These are phyloP conservation scores for Beverwykella pulmonaria DNA, from an alignment of 495 filamentous ascomycete genomes.

Conservation along the genomic window DNA sequence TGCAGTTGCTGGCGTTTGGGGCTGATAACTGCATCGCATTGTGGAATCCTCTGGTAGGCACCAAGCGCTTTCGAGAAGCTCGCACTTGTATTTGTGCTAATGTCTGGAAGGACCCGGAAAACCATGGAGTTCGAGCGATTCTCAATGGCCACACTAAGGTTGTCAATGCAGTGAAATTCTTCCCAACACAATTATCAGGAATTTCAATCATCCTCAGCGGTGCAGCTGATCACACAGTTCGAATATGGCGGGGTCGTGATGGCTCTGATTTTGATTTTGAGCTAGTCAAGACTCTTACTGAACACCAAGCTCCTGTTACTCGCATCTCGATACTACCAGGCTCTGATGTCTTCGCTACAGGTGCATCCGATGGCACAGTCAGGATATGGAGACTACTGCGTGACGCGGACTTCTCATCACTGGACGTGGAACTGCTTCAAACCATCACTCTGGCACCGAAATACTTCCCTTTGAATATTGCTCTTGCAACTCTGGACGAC, in stretches of 20 bases:
- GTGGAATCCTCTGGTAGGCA: slow-evolving; percentile 79
- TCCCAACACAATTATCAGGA: slow-evolving; percentile 55
- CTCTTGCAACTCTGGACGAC: slow-evolving; percentile 61
- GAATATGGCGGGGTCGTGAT: slow-evolving; percentile 63
- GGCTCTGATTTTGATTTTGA: slow-evolving; percentile 43
- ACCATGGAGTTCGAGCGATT: slow-evolving; percentile 64
- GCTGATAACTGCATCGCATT: slow-evolving; percentile 85
- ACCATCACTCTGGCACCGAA: slow-evolving; percentile 72
- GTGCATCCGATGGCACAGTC: slow-evolving; percentile 80
- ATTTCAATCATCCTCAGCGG: slow-evolving; percentile 70
- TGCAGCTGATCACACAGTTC: slow-evolving; percentile 76
- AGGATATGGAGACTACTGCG: slow-evolving; percentile 69
- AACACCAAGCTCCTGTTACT: slow-evolving; percentile 77
- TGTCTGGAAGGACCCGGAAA: slow-evolving; percentile 50
- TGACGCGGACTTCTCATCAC: slow-evolving; percentile 45
- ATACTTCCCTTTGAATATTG: slow-evolving; percentile 78
- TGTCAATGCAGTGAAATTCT: slow-evolving; percentile 84
- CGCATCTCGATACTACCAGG: slow-evolving; percentile 64
- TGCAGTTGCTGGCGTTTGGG: slow-evolving; percentile 81
- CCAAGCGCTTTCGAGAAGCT: not conserved
- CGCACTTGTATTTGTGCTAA: not conserved
- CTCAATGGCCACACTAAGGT: slow-evolving; percentile 80
- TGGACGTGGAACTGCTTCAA: slow-evolving; percentile 59
- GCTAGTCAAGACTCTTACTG: slow-evolving; percentile 55
- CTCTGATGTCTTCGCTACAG: slow-evolving; percentile 65